phyloP scores from a whole-genome alignment of 129 eudicot genomes.

The Centaurea solstitialis region DNA sequence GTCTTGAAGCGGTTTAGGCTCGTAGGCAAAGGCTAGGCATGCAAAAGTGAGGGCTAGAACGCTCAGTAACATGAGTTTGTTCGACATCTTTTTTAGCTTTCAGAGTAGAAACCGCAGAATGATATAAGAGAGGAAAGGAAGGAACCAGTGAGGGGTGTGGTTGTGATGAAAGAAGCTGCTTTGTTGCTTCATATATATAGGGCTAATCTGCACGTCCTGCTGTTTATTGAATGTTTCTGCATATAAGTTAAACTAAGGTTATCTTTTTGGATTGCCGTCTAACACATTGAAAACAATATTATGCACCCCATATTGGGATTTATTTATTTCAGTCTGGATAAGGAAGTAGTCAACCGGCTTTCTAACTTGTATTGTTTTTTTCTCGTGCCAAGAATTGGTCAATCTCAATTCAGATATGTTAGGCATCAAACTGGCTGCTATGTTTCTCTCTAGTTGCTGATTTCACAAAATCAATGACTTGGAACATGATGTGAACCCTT shows the following conservation, averaged over 20 bases:
- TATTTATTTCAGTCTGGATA: not conserved
- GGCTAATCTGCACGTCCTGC: not conserved
- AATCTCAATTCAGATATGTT: not conserved
- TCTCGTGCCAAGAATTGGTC: not conserved
- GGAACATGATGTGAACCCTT: not conserved
- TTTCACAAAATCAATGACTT: not conserved
- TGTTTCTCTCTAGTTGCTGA: not conserved
- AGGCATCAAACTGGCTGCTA: not conserved
- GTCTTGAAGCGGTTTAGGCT: constrained; percentile 46
- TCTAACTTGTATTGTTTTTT: not conserved
- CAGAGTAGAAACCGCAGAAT: not conserved
- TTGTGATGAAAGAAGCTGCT: not conserved
- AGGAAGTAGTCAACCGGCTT: not conserved
- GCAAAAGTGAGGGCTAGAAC: constrained; percentile 20
- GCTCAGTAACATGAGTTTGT: constrained; percentile 18
- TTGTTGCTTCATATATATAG: not conserved
- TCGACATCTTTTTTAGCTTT: constrained; percentile 6
- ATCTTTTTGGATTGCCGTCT: not conserved
- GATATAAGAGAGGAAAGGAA: not conserved
- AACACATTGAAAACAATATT: not conserved
- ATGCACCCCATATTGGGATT: not conserved
- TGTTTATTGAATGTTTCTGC: not conserved
- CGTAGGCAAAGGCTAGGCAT: constrained; percentile 27
- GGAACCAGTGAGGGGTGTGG: not conserved
- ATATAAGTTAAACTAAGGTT: not conserved